Evolutionary conservation across 208 protist genomes (phyloP).

Genomic region (Novymonas esmeraldas): DNA sequence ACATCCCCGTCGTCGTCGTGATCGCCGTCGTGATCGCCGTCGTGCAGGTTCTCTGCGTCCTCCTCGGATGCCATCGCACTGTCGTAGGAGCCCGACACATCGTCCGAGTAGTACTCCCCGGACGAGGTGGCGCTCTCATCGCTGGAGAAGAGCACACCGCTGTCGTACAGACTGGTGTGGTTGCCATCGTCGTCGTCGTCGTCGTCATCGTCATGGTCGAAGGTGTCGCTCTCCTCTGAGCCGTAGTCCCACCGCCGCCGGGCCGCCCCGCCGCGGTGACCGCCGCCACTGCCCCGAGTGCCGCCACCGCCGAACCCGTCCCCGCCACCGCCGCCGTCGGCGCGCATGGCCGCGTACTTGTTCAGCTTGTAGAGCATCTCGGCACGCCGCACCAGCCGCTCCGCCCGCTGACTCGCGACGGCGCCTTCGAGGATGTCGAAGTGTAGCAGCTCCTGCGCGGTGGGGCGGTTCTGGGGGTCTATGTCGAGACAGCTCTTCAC

Average conservation of each 20-base stretch:
- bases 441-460: slow-evolving; percentile 71
- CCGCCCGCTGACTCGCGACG: slow-evolving; percentile 51
- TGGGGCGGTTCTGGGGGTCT: slow-evolving; percentile 68
- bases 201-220: not conserved
- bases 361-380: slow-evolving; percentile 80
- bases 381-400: slow-evolving; percentile 61
- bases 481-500: slow-evolving; percentile 76
- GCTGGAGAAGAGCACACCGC: slow-evolving; percentile 13
- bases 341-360: slow-evolving; percentile 72
- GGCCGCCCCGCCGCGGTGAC: not conserved
- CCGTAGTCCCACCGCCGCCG: not conserved
- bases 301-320: not conserved
- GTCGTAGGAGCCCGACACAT: too few relatives aligned
- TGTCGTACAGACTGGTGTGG: slow-evolving; percentile 16
- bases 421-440: slow-evolving; percentile 73
- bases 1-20: slow-evolving; percentile 18
- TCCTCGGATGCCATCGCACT: too few relatives aligned
- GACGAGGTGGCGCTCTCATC: not conserved
- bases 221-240: slow-evolving; percentile 14
- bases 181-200: slow-evolving; percentile 10
- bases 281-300: not conserved
- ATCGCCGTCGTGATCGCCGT: slow-evolving; percentile 15
- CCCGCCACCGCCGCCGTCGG: slow-evolving; percentile 19
- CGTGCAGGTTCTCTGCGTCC: slow-evolving; percentile 23
- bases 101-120: slow-evolving; percentile 10